Evolutionary conservation across 2,329 filamentous ascomycete genomes (phyloP).

Genomic region (Microsporum canis): DNA sequence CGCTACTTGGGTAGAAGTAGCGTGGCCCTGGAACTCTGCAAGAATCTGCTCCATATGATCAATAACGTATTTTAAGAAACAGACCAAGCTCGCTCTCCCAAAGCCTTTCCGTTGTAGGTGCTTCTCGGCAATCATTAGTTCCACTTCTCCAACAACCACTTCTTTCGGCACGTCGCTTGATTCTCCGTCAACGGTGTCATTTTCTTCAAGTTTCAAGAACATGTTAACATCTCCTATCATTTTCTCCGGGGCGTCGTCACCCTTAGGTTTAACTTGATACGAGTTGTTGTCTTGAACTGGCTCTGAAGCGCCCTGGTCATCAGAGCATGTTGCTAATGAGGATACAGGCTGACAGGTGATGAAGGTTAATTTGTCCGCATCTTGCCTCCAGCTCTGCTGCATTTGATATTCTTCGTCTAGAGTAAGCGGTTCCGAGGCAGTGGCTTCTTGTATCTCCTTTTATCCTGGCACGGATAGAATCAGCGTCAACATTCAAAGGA

Average conservation of each 20-base stretch:
- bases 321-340: conserved; percentile 6
- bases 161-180: conserved; percentile 17
- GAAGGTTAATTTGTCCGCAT: conserved; percentile 82
- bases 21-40: conserved; percentile 39
- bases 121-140: conserved; percentile 69
- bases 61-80: conserved; percentile 59
- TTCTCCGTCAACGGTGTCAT: conserved; percentile 28
- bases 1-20: conserved; percentile 11
- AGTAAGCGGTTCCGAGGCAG: conserved; percentile 73
- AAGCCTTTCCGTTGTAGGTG: conserved; percentile 50
- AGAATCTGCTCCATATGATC: conserved; percentile 45
- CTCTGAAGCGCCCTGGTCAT: conserved; percentile 22
- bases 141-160: conserved; percentile 56
- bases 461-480: not conserved
- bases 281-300: conserved; percentile 18
- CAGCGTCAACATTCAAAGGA: not conserved
- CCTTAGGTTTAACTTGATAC: conserved; percentile 16
- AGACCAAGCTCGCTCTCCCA: conserved; percentile 53
- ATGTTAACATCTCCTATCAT: conserved; percentile 73
- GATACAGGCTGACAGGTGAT: conserved; percentile 56
- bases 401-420: conserved; percentile 78
- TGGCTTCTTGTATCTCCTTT: conserved; percentile 66
- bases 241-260: conserved; percentile 40
- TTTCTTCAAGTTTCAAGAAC: conserved; percentile 56
- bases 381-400: conserved; percentile 74